phyloP scores from a whole-genome alignment of 2,329 filamentous ascomycete species.

The Alternaria longipes region DNA sequence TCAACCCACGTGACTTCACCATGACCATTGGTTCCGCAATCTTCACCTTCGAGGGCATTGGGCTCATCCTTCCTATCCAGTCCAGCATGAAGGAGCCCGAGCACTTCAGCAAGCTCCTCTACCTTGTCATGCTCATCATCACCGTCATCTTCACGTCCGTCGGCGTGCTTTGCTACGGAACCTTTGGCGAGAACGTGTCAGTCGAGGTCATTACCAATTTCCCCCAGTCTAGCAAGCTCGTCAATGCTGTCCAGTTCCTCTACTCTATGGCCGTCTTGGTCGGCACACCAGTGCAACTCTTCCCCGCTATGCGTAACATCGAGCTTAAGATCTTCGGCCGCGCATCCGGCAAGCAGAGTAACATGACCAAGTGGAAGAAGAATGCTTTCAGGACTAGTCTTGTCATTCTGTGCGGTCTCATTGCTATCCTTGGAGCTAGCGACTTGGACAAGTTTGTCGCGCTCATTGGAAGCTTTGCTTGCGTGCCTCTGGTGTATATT shows the following conservation, averaged over 20 bases:
- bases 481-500: constrained; percentile 79
- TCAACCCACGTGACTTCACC: constrained; percentile 75
- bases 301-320: constrained; percentile 76
- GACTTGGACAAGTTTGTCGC: constrained; percentile 79
- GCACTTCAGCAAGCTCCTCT: constrained; percentile 72
- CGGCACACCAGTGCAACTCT: constrained; percentile 77
- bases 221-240: constrained; percentile 73
- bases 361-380: constrained; percentile 78
- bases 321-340: constrained; percentile 74
- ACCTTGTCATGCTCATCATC: constrained; percentile 75
- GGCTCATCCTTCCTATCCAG: constrained; percentile 78
- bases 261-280: constrained; percentile 79
- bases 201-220: constrained; percentile 82
- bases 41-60: constrained; percentile 82
- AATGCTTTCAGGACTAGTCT: constrained; percentile 69
- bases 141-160: constrained; percentile 77
- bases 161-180: constrained; percentile 77
- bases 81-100: constrained; percentile 77
- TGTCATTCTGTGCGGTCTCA: constrained; percentile 66
- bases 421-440: constrained; percentile 71
- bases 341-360: constrained; percentile 70
- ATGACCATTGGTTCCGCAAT: constrained; percentile 77
- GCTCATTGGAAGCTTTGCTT: constrained; percentile 76
- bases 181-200: constrained; percentile 72
- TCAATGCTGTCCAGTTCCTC: constrained; percentile 78